phyloP scores from a whole-genome alignment of 2,329 filamentous ascomycete genomes.

The Fusarium sp. region DNA sequence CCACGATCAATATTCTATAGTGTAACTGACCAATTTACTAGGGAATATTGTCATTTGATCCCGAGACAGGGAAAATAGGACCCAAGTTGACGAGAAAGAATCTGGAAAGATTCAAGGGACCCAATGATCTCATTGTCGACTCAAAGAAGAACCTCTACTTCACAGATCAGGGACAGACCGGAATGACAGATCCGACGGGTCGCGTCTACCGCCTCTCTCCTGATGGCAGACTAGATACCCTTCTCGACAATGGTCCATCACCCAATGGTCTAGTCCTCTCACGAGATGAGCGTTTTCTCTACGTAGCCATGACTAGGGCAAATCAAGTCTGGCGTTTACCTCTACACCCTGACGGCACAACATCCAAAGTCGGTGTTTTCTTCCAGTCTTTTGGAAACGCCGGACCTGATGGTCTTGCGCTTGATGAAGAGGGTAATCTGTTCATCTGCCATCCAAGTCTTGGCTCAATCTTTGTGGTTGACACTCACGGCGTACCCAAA shows the following conservation, averaged over 20 bases:
- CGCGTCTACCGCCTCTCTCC: conserved; percentile 55
- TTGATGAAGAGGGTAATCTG: conserved; percentile 57
- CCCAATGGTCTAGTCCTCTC: conserved; percentile 57
- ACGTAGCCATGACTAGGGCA: conserved; percentile 57
- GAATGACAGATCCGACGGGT: conserved; percentile 58
- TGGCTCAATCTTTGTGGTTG: conserved; percentile 56
- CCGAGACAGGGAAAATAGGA: conserved; percentile 45
- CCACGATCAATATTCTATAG: too few relatives aligned
- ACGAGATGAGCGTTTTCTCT: conserved; percentile 56
- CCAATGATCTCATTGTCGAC: conserved; percentile 58
- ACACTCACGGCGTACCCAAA: conserved; percentile 54
- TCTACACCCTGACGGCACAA: conserved; percentile 55
- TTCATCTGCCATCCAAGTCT: conserved; percentile 55
- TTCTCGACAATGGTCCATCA: conserved; percentile 56
- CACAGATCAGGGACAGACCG: conserved; percentile 60
- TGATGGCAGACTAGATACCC: conserved; percentile 54
- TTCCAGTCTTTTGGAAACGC: conserved; percentile 58
- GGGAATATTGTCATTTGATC: conserved; percentile 56
- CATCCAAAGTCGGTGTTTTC: conserved; percentile 56
- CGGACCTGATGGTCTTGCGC: conserved; percentile 55
- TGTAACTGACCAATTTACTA: conserved; percentile 12
- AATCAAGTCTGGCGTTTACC: conserved; percentile 59
- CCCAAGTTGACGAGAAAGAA: conserved; percentile 54
- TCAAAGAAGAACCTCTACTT: conserved; percentile 57
- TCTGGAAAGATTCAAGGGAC: conserved; percentile 59